Evolutionary conservation across 139 green algal genomes (phyloP).

Genomic region (Chlorella sp.): DNA sequence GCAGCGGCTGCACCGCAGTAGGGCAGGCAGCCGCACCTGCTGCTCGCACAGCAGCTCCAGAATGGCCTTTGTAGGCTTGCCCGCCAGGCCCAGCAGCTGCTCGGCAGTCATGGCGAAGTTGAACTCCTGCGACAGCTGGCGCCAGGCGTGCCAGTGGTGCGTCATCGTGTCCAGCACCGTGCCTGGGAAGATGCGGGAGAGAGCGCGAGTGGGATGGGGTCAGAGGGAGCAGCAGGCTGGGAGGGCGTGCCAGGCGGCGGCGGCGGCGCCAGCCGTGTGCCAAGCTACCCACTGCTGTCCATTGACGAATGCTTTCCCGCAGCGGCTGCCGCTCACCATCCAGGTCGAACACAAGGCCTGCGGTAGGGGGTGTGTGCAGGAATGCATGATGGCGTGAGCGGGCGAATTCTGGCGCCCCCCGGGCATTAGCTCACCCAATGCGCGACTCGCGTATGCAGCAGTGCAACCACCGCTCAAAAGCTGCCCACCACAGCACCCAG

Average conservation of each 20-base stretch:
- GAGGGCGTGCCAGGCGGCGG: too few relatives aligned
- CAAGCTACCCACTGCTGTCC: too few relatives aligned
- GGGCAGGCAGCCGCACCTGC: constrained; percentile 25
- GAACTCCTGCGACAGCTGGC: constrained; percentile 13
- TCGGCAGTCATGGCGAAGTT: not conserved
- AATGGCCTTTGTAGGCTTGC: constrained; percentile 8
- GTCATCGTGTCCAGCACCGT: constrained; percentile 33
- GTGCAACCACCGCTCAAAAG: too few relatives aligned
- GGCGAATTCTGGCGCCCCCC: not conserved
- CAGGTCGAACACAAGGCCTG: constrained; percentile 35
- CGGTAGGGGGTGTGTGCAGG: too few relatives aligned
- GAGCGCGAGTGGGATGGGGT: too few relatives aligned
- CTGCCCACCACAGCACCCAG: not conserved
- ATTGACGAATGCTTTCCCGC: too few relatives aligned
- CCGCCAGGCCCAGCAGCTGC: constrained; percentile 21
- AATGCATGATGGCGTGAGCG: not conserved
- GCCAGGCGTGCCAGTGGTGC: constrained; percentile 27
- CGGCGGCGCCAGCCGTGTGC: too few relatives aligned
- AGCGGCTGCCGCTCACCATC: constrained; percentile 14
- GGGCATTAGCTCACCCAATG: not conserved
- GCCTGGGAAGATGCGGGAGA: not conserved
- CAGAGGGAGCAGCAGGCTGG: too few relatives aligned
- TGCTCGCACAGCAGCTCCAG: constrained; percentile 20
- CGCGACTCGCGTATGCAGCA: not conserved
- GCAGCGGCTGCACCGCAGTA: too few relatives aligned